Evolutionary conservation across 2,329 filamentous ascomycete species (phyloP), one percentile per base, ranked within the genome.

Genomic region (Akanthomyces dipterigenus): DNA sequence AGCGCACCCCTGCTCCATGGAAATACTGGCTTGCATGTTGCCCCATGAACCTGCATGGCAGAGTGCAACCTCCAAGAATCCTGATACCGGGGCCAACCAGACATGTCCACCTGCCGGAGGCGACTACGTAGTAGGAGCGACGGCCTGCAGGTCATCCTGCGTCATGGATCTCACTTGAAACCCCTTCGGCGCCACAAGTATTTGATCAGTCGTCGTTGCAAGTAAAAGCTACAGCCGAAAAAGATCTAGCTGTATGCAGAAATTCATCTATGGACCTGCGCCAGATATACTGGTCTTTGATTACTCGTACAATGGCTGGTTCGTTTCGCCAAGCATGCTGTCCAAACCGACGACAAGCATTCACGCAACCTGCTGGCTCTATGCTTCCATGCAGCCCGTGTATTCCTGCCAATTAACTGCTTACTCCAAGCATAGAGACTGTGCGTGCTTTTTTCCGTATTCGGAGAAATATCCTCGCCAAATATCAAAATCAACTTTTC

Each of bases 31-130:
- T 36, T 59, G 56, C 56, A 59, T 38, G n/a, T 59, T 24, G 55
- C 46, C 31, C 56, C 56, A 59, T 59, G 62, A 63, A 60, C 43
- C 61, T 55, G 49, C 51, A 64, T 49, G 61, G 40, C 45, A 49
- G 26, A n/a, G 9, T 26, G 34, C 45, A 18, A 7, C 43, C 46
- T 26, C 16, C 20, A 58, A 18, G 36, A 49, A 40, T 50, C 22
- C 55, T 57, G 45, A 24, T 24, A 50, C 34, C 31, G 38, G 34
- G 34, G 18, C 34, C 34, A 12, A 38, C 7, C 22, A 14, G 34
- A 14, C 12, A 2, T 38, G 42, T 7, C n/a, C 55, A 50, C 55
- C 12, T 46, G 24, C 42, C 53, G 11, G 18, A 51, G 22, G 53
- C 12, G 38, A 45, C 42, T 42, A n/a, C n/a, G n/a, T n/a, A n/a